Conservation (phyloP, 495 filamentous ascomycete genomes). For the Penicillium paradoxum region DNA sequence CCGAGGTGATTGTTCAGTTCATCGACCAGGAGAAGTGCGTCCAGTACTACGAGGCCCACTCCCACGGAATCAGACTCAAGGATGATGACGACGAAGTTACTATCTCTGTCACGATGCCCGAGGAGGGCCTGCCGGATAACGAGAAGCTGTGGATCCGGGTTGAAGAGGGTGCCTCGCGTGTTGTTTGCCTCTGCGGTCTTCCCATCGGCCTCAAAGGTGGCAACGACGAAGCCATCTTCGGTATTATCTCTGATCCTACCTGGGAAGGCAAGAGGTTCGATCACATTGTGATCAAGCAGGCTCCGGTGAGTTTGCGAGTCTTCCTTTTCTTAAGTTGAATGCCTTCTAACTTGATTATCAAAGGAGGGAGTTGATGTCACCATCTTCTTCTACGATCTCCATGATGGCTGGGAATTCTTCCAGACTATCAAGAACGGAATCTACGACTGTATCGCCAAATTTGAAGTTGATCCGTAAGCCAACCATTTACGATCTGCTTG, state of each 20-base stretch:
- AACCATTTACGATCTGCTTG: neutral
- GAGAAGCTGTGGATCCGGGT: neutral
- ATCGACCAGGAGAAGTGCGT: slow-evolving; percentile 3
- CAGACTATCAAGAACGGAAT: neutral
- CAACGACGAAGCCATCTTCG: neutral
- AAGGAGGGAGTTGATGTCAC: slow-evolving; percentile 12
- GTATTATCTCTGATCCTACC: neutral
- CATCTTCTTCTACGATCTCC: slow-evolving; percentile 41
- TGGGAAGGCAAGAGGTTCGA: neutral
- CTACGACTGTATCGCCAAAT: slow-evolving; percentile 29
- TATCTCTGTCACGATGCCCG: neutral
- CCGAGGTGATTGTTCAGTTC: slow-evolving; percentile 8
- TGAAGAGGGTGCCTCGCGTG: neutral
- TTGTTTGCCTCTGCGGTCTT: slow-evolving; percentile 2
- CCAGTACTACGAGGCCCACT: neutral
- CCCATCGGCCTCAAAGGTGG: neutral
- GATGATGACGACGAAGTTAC: neutral
- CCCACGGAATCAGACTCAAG: neutral
- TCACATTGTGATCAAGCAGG: neutral
- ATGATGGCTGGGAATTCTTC: slow-evolving; percentile 36
- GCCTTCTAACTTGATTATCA: neutral
- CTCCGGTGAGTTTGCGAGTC: neutral
- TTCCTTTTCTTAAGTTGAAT: neutral
- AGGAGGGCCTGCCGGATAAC: neutral
- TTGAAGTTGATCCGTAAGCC: slow-evolving; percentile 42